Evolutionary conservation across 495 filamentous ascomycete species (phyloP), one percentile per base, ranked within the genome.

Genomic region (Aspergillus conjunctus): DNA sequence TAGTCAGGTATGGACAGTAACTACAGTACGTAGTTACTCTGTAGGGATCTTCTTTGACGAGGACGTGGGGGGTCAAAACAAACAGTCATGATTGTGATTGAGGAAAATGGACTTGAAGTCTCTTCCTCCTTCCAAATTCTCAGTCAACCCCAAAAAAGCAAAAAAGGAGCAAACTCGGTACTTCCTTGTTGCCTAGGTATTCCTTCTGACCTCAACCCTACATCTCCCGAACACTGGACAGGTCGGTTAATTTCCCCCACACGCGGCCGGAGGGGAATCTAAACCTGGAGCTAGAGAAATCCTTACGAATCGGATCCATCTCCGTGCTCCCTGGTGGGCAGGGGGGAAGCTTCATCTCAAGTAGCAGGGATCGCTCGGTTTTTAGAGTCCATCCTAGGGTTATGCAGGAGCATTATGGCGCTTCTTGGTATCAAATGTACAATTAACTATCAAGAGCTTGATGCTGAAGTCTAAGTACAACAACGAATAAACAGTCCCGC

Each of bases 211-310:
- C 9, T 18, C 43, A 46, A 33, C 1, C 43, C 20, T 32, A 41
- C 12, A 48, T 39, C 15, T 50, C 32, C 18, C 55, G 32, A 39
- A 21, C 49, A 11, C 11, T 51, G 18, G 43, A 1, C 32, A 33
- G 44, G 31, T 51, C 58, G 52, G 66, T 69, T 69, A 65, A 66
- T 59, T 69, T 64, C 61, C 67, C 69, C 73, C 71, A 73, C 70
- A 73, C 67, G 64, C 67, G 68, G 67, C 51, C 45, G 34, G 26
- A 53, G 20, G 41, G 49, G 44, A 20, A 12, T n/a, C 10, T 21
- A 6, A 22, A 46, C 30, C 33, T 15, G 22, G 22, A 18, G 14
- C 48, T 43, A 26, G 12, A 21, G 12, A 41, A 41, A 26, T 26
- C 15, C 49, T 46, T 48, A 31, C 37, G 34, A 46, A 54, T 37